Conservation (phyloP, 495 filamentous ascomycete species). For the Penicillium silybi region DNA sequence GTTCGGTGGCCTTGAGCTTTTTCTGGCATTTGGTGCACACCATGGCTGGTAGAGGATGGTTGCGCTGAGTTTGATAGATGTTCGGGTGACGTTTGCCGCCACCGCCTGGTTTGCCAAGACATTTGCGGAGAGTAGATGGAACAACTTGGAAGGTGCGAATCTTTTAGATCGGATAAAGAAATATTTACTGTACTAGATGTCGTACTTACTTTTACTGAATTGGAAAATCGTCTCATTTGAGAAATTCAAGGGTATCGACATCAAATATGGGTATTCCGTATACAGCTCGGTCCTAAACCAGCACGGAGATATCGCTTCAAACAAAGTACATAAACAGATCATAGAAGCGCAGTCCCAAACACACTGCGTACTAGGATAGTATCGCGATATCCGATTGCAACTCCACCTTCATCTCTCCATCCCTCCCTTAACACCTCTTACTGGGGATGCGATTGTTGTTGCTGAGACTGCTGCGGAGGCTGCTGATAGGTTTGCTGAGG, state of each 20-base stretch:
- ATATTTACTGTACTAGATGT: too few relatives aligned
- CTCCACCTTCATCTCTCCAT: background rate
- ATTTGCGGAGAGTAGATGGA: background rate
- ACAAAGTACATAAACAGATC: background rate
- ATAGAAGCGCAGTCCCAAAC: background rate
- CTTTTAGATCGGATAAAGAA: too few relatives aligned
- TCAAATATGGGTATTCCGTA: slow-evolving; percentile 7
- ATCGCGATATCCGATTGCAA: background rate
- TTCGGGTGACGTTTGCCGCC: slow-evolving; percentile 14
- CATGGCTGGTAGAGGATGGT: slow-evolving; percentile 42
- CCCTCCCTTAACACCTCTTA: background rate
- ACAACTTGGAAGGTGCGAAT: background rate
- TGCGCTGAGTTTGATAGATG: background rate
- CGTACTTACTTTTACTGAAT: too few relatives aligned
- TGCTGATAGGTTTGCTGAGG: slow-evolving; percentile 2
- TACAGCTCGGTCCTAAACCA: background rate
- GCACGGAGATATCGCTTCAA: background rate
- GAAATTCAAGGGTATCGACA: slow-evolving; percentile 1
- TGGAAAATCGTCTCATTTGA: too few relatives aligned
- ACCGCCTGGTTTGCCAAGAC: slow-evolving; percentile 23
- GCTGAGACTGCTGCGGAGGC: background rate
- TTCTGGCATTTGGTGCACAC: slow-evolving; percentile 68
- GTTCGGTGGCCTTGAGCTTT: slow-evolving; percentile 55
- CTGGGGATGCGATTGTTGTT: background rate
- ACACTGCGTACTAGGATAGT: too few relatives aligned